Percentiles rank a stretch among this genome's conserved stretches.
Conservation (phyloP, 805 yeast species). For the Lipomyces yamadae region DNA sequence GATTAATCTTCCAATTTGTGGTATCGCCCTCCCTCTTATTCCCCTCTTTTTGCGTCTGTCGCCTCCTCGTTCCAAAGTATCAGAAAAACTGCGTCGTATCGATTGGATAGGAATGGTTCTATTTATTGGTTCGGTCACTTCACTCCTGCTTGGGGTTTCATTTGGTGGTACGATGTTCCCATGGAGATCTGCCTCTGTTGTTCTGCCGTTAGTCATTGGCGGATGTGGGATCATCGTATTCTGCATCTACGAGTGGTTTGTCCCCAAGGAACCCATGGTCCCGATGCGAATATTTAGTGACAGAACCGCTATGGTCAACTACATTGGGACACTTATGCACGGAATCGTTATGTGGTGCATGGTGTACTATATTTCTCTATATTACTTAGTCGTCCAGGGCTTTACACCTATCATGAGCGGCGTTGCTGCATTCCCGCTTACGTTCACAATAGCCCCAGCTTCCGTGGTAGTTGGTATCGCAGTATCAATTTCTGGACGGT, state of each 20-base stretch:
- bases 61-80: constrained; percentile 49
- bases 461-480: too few species aligned
- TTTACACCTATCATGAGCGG: too few species aligned
- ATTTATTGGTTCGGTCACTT: constrained; percentile 51
- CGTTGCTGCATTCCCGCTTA: too few species aligned
- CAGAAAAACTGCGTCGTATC: constrained; percentile 50
- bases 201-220: constrained; percentile 56
- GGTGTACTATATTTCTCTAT: constrained; percentile 43
- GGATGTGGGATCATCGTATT: constrained; percentile 52
- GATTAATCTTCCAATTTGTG: constrained; percentile 71
- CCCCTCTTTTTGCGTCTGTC: constrained; percentile 55
- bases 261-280: constrained; percentile 55
- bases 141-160: constrained; percentile 56
- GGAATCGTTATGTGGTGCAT: constrained; percentile 48
- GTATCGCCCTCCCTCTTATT: constrained; percentile 51
- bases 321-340: constrained; percentile 48
- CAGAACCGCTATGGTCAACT: constrained; percentile 49
- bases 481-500: too few species aligned
- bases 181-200: constrained; percentile 63
- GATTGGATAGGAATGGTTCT: constrained; percentile 58
- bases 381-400: too few species aligned
- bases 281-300: constrained; percentile 50
- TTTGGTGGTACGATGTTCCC: constrained; percentile 59
- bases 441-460: too few species aligned
- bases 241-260: constrained; percentile 40